Conservation (phyloP, 192 early-diverging fungal species). For the Diversispora epigaea region DNA sequence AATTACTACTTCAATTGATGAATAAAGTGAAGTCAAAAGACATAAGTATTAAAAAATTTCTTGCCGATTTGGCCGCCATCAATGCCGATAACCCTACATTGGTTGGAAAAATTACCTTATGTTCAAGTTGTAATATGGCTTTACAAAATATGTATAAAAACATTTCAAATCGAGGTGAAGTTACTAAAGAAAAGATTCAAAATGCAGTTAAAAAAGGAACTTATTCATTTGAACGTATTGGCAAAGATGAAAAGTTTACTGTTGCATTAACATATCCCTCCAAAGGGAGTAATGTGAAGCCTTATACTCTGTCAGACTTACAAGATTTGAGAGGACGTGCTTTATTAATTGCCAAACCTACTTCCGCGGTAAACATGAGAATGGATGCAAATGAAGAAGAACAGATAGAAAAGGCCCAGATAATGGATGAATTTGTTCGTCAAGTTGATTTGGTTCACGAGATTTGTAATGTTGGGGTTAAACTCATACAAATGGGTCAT, state of each 20-base stretch:
- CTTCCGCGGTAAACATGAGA: background rate
- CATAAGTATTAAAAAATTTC: background rate
- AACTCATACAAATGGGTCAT: slow-evolving; percentile 30
- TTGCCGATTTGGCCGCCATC: slow-evolving; percentile 1
- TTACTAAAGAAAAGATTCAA: slow-evolving; percentile 30
- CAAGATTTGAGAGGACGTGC: slow-evolving; percentile 33
- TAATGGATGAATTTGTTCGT: slow-evolving; percentile 26
- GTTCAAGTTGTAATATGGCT: slow-evolving; percentile 25
- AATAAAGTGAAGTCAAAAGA: background rate
- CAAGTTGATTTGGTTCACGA: slow-evolving; percentile 34
- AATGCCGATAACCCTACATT: background rate
- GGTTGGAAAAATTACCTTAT: slow-evolving; percentile 25
- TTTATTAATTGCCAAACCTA: slow-evolving; percentile 31
- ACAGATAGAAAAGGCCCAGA: background rate
- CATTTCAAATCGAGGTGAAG: slow-evolving; percentile 33
- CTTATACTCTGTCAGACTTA: slow-evolving; percentile 22
- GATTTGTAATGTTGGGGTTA: slow-evolving; percentile 17
- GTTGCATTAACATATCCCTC: slow-evolving; percentile 21
- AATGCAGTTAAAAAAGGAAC: slow-evolving; percentile 24
- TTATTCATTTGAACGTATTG: slow-evolving; percentile 23
- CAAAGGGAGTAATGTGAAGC: background rate
- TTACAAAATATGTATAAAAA: slow-evolving; percentile 29
- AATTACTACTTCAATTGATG: slow-evolving; percentile 24
- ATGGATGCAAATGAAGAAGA: background rate
- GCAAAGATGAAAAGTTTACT: slow-evolving; percentile 4